Evolutionary conservation across 1,284 basidiomycete genomes (phyloP), one percentile per base, ranked within the genome.

Genomic region (Lentinula novae-zelandiae): DNA sequence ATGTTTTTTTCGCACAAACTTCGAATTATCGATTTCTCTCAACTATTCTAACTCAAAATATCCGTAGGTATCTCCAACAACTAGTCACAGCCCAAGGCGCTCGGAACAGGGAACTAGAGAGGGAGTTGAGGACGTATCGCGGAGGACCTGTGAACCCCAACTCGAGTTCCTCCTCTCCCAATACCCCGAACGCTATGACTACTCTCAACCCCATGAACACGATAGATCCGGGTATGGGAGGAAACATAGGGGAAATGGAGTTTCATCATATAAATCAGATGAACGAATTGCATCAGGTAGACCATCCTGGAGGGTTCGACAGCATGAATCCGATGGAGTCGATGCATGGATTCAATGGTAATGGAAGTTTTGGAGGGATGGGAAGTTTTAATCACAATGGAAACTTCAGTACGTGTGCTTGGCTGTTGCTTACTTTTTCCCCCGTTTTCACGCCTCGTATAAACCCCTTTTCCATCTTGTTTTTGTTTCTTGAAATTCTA

Each of bases 21-120:
- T 10, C 10, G 10, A 22, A 27, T 27, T 3, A 4, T 27, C 3
- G 27, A 3, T 27, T 3, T 27, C 0, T 27, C 31, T 17, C 22
- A 13, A 36, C 31, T 36, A 20, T 57, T 15, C 9, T 22, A 9
- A 22, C 34, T 33, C 44, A 15, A 49, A 46, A 44, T 34, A 46
- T 51, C 20, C 56, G n/a, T 67, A 86, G 85, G 62, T 93, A 93
- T 71, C 82, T 94, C 4, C 92, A 94, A 69, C 90, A 93, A 67
- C 84, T 93, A 60, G 90, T 94, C 10, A 82, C 83, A 8, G 85
- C 85, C 0, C 92, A 93, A 69, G 86, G 89, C 5, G 83, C 82
- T 53, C 78, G 91, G 4, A 92, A 91, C 70, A 76, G 87, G 49
- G 90, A 92, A 67, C 79, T 94, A 51, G 92, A 94, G 72, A 76